Conservation (phyloP, 345 rosid genomes). For the Sonneratia alba region DNA sequence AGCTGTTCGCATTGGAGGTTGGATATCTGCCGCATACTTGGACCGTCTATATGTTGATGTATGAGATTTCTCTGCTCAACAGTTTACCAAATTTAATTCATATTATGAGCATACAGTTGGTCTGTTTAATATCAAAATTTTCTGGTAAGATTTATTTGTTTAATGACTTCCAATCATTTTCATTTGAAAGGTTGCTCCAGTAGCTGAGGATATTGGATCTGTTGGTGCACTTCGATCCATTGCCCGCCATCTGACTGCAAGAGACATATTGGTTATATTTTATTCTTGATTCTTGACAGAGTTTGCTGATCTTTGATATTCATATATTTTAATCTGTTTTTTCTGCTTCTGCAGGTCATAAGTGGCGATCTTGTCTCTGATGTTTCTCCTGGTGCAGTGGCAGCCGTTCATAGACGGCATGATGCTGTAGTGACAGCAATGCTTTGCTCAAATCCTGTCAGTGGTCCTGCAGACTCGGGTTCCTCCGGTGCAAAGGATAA, state of each 20-base stretch:
- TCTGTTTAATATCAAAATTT: background rate
- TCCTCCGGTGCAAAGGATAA: slow-evolving; percentile 75
- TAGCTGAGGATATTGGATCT: slow-evolving; percentile 86
- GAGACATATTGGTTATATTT: slow-evolving; percentile 71
- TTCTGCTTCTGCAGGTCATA: slow-evolving; percentile 50
- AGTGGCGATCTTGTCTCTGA: slow-evolving; percentile 99
- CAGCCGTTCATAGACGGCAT: slow-evolving; percentile 87
- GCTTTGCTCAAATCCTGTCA: slow-evolving; percentile 80
- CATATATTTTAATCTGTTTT: background rate
- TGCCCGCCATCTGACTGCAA: slow-evolving; percentile 76
- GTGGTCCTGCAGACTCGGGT: slow-evolving; percentile 70
- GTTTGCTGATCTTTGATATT: slow-evolving; percentile 7
- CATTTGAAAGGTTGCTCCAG: slow-evolving; percentile 66
- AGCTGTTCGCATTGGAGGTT: slow-evolving; percentile 71
- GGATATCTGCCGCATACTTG: slow-evolving; percentile 82
- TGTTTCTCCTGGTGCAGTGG: slow-evolving; percentile 86
- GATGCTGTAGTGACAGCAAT: slow-evolving; percentile 78
- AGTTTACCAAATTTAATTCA: background rate
- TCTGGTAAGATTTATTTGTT: background rate
- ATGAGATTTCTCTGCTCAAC: background rate
- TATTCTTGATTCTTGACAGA: slow-evolving; percentile 1
- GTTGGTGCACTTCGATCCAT: slow-evolving; percentile 93
- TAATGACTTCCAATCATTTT: background rate
- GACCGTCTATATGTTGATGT: slow-evolving; percentile 95
- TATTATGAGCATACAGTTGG: background rate